Conservation (phyloP, 495 filamentous ascomycete genomes). For the Endocarpon pusillum region DNA sequence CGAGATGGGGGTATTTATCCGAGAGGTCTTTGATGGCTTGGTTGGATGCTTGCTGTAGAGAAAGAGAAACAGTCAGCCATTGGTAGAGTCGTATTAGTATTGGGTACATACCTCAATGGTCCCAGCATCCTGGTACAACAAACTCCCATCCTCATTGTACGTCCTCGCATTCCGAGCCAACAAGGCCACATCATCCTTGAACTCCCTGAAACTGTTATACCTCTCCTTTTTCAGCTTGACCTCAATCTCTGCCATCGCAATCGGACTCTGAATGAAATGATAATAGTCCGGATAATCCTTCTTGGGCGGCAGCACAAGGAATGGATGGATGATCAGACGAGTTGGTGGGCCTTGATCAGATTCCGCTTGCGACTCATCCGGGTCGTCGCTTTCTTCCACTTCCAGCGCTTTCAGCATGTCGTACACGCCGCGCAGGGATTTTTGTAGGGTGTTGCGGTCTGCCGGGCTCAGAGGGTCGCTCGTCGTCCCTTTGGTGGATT, state of each 20-base stretch:
- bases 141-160: conserved; percentile 88
- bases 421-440: conserved; percentile 54
- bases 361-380: conserved; percentile 39
- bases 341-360: conserved; percentile 40
- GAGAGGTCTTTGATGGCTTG: conserved; percentile 52
- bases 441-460: conserved; percentile 45
- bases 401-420: conserved; percentile 69
- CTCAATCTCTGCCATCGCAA: conserved; percentile 83
- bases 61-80: conserved; percentile 14
- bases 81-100: conserved; percentile 1
- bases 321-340: conserved; percentile 81
- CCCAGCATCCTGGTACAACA: conserved; percentile 82
- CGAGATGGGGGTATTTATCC: conserved; percentile 53
- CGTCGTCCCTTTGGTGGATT: conserved; percentile 50
- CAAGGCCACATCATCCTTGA: conserved; percentile 63
- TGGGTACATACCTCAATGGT: conserved; percentile 62
- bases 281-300: conserved; percentile 86
- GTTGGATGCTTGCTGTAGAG: conserved; percentile 42
- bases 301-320: conserved; percentile 80
- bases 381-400: conserved; percentile 29
- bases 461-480: conserved; percentile 31
- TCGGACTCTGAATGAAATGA: conserved; percentile 74
- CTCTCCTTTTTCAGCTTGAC: conserved; percentile 89
- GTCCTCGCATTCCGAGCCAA: conserved; percentile 82
- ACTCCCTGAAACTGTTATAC: conserved; percentile 62